Evolutionary conservation across 2,329 filamentous ascomycete species (phyloP).

Genomic region (Fusarium kyushuense): DNA sequence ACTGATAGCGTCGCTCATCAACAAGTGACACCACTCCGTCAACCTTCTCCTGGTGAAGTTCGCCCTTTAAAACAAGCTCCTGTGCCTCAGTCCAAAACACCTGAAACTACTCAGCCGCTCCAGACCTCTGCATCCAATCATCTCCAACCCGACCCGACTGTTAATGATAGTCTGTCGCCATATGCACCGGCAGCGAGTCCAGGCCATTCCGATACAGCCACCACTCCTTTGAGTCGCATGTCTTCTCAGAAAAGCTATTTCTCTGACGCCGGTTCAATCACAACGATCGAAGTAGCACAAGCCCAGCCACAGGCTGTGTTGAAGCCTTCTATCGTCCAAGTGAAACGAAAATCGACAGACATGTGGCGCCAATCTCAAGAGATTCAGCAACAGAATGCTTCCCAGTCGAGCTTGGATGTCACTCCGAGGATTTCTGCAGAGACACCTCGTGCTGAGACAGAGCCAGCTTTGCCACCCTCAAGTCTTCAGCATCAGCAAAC

Average conservation of each 20-base stretch:
- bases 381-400: constrained; percentile 4
- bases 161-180: background rate
- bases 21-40: constrained; percentile 2
- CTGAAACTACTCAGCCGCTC: background rate
- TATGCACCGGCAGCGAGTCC: constrained; percentile 33
- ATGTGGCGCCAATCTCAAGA: constrained; percentile 33
- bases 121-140: background rate
- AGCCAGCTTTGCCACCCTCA: background rate
- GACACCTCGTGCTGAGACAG: constrained; percentile 4
- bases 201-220: constrained; percentile 22
- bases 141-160: background rate
- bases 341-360: constrained; percentile 42
- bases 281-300: constrained; percentile 45
- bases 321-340: constrained; percentile 44
- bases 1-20: background rate
- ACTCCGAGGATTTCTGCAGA: constrained; percentile 26
- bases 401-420: constrained; percentile 18
- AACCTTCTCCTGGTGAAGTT: background rate
- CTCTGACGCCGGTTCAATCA: constrained; percentile 45
- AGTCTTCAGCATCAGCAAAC: constrained; percentile 20
- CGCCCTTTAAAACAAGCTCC: background rate
- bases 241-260: constrained; percentile 37
- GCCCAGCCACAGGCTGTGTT: constrained; percentile 45
- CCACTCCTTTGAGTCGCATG: constrained; percentile 31
- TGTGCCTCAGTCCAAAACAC: background rate